Base-by-base conservation (phyloP, 1,284 basidiomycete genomes). In the Pseudozyma tsukubaensis region DNA sequence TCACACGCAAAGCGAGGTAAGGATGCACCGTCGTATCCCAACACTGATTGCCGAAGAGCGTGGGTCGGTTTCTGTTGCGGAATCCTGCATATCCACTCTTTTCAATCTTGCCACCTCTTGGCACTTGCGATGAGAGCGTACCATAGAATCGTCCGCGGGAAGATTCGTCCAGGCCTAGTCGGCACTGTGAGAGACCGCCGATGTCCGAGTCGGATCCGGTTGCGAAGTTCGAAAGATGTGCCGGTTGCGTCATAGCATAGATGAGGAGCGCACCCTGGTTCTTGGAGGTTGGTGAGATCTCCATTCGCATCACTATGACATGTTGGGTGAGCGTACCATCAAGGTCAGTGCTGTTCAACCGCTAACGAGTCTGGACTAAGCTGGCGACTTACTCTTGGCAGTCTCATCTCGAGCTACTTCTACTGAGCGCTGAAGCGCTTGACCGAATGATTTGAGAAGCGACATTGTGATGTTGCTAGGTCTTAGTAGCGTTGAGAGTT, bases 201-300 rank as follows among this genome's bases (percentile, higher is more conserved):
- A 94, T 90, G 84, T 95, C 94, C 3, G 88, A 88, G 84, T 95
- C 93, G 77, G 90, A 92, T 3, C 93, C 93, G 0, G 88, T 89
- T 0, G 90, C 91, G 69, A 90, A 90, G 47, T 77, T 63, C 7
- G 66, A 49, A 40, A 82, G 60, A 45, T 82, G 72, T 14, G 59
- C 36, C 0, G 65, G 66, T 12, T 59, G 67, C 7, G 56, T 69
- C 43, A 82, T 29, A n/a, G 63, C 49, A 51, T 78, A 84, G 43
- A 83, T 60, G 37, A 67, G 76, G 3, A 80, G 57, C 0, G 76
- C 59, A 11, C 75, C 72, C 37, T 70, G 56, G 29, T 72, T 62
- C 40, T 61, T 63, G 14, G 78, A 74, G 0, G 72, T 55, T 1
- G 76, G 72, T 9, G 71, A 66, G 39, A 83, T 77, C 16, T 84